Evolutionary conservation across 1,284 basidiomycete species (phyloP), one percentile per base, ranked within the genome.

Genomic region (Coriolopsis trogii): DNA sequence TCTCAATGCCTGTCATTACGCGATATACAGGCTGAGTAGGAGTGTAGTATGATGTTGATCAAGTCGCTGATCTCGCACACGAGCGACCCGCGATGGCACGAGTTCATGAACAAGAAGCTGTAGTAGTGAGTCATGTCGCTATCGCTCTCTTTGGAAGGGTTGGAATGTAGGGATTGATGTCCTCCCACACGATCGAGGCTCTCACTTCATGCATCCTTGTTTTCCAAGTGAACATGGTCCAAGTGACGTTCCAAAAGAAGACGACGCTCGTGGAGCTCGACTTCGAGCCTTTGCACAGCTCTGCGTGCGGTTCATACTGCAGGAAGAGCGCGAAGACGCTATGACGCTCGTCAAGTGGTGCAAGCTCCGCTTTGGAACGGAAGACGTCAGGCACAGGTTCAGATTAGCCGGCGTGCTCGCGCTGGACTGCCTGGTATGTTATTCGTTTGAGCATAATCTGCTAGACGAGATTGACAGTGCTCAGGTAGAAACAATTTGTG

Each of bases 211-310:
- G 87, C 55, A 92, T 97, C 46, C 79, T 96, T 50, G 91, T 95
- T 63, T 97, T 96, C 69, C 95, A 97, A 76, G 85, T 89, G 34
- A 93, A 93, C 68, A 85, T 94, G 62, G 79, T 93, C 47, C 82
- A 90, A 24, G 84, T 95, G n/a, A 86, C 88, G 2, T 88, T 92
- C 63, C 82, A 87, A 44, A 88, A 88, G 67, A 92, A 95, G 69
- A 84, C 79, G 6, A 89, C 86, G 0, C 72, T 83, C 2, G 89
- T 97, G 26, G 84, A 92, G 58, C 84, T 87, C 3, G 81, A 84
- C 23, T 70, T 72, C 36, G 82, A 88, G 58, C 74, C 79, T 3
- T 70, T 74, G 0, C 90, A 95, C 62, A 78, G 77, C 25, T 76
- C 76, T 12, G 77, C 83, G 41, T 73, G 20, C 75, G 73, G 25